phyloP scores from a whole-genome alignment of 495 filamentous ascomycete genomes.

The Neurospora sp. region DNA sequence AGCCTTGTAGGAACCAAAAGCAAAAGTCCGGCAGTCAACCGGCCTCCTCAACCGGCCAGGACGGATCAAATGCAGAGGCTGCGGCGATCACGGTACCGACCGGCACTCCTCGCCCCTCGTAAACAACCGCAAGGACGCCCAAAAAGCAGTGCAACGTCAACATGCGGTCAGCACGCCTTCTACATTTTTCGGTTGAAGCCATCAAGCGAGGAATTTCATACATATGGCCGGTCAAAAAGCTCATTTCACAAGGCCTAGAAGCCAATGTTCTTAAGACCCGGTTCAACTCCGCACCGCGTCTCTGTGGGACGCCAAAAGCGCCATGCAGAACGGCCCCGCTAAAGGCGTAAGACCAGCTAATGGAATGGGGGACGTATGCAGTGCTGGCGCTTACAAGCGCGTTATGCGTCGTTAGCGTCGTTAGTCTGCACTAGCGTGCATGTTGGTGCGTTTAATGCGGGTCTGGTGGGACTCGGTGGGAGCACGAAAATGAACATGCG shows the following conservation, averaged over 20 bases:
- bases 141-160: background rate
- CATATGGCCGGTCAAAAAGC: background rate
- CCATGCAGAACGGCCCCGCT: background rate
- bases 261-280: background rate
- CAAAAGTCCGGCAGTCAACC: background rate
- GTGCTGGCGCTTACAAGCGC: slow-evolving; percentile 25
- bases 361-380: background rate
- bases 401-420: no score
- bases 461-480: no score
- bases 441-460: no score
- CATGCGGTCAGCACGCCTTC: background rate
- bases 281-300: background rate
- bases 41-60: background rate
- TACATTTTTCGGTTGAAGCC: background rate
- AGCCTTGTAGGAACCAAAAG: background rate
- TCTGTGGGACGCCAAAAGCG: background rate
- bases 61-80: background rate
- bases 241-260: background rate
- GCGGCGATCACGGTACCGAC: background rate
- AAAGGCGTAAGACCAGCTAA: slow-evolving; percentile 21
- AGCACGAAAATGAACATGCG: background rate
- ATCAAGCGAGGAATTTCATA: background rate
- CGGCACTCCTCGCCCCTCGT: background rate
- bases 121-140: background rate
- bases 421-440: no score